Conservation (phyloP, 331 rosid genomes). For the Phaseolus coccineus region DNA sequence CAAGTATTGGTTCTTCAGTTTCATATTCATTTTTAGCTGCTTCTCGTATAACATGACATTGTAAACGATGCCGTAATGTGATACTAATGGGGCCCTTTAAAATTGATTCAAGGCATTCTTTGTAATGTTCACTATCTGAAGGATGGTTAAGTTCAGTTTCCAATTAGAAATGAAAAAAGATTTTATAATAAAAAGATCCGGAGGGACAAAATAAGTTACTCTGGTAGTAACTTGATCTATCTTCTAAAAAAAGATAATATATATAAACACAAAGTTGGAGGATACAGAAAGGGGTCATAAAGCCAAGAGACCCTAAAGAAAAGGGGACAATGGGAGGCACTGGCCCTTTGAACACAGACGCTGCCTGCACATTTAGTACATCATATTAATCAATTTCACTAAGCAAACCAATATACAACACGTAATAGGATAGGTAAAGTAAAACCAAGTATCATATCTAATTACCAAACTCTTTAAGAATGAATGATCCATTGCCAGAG, state of each 20-base stretch:
- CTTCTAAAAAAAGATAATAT: neutral
- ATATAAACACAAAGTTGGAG: conserved; percentile 48
- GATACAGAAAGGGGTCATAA: conserved; percentile 98
- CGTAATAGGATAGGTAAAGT: conserved; percentile 12
- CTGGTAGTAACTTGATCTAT: no score
- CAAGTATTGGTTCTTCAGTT: conserved; percentile 90
- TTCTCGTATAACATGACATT: conserved; percentile 83
- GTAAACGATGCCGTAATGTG: conserved; percentile 84
- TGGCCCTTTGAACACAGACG: conserved; percentile 97
- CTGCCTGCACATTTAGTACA: conserved; percentile 76
- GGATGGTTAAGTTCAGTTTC: conserved; percentile 63
- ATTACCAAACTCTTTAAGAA: conserved; percentile 37
- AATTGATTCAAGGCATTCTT: conserved; percentile 80
- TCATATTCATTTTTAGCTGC: conserved; percentile 78
- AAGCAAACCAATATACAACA: conserved; percentile 9
- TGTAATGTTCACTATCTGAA: conserved; percentile 85
- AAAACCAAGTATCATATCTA: neutral
- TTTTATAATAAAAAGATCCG: no score
- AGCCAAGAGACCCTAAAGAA: conserved; percentile 95
- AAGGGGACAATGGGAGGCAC: conserved; percentile 97
- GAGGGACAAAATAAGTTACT: no score
- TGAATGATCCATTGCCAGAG: conserved; percentile 7
- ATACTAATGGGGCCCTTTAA: conserved; percentile 91
- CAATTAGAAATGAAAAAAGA: conserved; percentile 32
- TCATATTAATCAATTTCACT: conserved; percentile 5